Percentiles rank a stretch among this genome's conserved stretches.
phyloP scores from a whole-genome alignment of 2,329 filamentous ascomycete genomes.

The Penicillium occitanis region DNA sequence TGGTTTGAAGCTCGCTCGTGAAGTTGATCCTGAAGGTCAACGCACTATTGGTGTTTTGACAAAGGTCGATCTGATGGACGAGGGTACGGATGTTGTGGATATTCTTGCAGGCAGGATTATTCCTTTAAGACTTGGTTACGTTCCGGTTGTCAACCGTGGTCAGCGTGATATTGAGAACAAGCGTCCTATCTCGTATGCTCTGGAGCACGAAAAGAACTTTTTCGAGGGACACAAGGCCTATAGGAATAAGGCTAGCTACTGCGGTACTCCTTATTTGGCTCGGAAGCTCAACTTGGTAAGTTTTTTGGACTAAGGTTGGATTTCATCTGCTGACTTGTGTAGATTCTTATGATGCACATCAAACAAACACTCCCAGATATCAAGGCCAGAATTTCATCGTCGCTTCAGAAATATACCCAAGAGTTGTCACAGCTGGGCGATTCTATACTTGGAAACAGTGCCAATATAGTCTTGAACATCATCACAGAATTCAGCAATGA shows the following conservation, averaged over 20 bases:
- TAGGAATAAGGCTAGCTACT: constrained; percentile 97
- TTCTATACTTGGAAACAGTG: constrained; percentile 91
- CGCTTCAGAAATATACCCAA: constrained; percentile 82
- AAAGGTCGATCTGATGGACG: constrained; percentile 99
- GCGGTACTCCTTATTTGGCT: constrained; percentile 93
- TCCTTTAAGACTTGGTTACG: constrained; percentile 88
- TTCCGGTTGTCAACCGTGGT: constrained; percentile 95
- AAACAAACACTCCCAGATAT: constrained; percentile 99
- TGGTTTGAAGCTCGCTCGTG: constrained; percentile 89
- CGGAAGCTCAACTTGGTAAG: constrained; percentile 85
- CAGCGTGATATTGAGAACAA: constrained; percentile 99
- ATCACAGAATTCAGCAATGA: constrained; percentile 99
- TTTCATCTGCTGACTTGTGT: not conserved
- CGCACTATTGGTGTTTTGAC: constrained; percentile 97
- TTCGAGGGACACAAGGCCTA: constrained; percentile 99
- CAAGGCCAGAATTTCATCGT: constrained; percentile 93
- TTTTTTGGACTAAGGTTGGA: not conserved
- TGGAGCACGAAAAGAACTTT: constrained; percentile 94
- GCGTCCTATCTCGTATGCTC: constrained; percentile 83
- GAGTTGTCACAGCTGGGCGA: constrained; percentile 84
- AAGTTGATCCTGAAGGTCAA: constrained; percentile 96
- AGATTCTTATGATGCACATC: constrained; percentile 99
- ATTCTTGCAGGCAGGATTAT: constrained; percentile 98
- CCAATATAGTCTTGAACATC: constrained; percentile 96
- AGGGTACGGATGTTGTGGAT: constrained; percentile 96